Evolutionary conservation across 2,329 filamentous ascomycete species (phyloP).

Genomic region (Mariannaea elegans): DNA sequence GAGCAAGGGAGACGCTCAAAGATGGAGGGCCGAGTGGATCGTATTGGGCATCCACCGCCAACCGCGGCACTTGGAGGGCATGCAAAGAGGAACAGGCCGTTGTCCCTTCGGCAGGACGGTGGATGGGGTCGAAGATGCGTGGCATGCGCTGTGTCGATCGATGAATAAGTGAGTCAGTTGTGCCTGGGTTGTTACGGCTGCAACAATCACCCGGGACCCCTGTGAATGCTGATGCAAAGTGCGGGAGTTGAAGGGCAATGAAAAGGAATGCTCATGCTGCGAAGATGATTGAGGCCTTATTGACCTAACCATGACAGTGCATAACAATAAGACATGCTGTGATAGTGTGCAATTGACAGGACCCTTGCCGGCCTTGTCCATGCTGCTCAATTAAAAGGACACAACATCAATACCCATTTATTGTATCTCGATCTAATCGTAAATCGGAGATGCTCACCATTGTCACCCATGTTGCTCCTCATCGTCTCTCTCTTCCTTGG

Average conservation of each 20-base stretch:
- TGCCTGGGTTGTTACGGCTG: conserved; percentile 7
- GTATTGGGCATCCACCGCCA: conserved; percentile 19
- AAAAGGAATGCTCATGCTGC: not conserved
- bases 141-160: conserved; percentile 15
- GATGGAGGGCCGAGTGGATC: not conserved
- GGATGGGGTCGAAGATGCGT: conserved; percentile 9
- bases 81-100: not conserved
- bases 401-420: not conserved
- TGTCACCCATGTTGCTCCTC: not conserved
- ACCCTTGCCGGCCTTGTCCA: not conserved
- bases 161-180: conserved; percentile 9
- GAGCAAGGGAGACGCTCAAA: not conserved
- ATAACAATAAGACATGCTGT: not conserved
- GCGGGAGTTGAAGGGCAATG: not conserved
- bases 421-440: not conserved
- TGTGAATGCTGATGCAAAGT: not conserved
- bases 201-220: not conserved
- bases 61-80: conserved; percentile 3
- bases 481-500: conserved; percentile 5
- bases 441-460: too few species aligned
- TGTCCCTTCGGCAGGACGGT: not conserved
- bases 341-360: not conserved
- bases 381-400: not conserved
- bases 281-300: not conserved
- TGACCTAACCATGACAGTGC: not conserved